A percentile compares a stretch with the other conserved stretches of the same genome.
Conservation (phyloP, 441 rosid genomes). For the Metrosideros polymorpha region DNA sequence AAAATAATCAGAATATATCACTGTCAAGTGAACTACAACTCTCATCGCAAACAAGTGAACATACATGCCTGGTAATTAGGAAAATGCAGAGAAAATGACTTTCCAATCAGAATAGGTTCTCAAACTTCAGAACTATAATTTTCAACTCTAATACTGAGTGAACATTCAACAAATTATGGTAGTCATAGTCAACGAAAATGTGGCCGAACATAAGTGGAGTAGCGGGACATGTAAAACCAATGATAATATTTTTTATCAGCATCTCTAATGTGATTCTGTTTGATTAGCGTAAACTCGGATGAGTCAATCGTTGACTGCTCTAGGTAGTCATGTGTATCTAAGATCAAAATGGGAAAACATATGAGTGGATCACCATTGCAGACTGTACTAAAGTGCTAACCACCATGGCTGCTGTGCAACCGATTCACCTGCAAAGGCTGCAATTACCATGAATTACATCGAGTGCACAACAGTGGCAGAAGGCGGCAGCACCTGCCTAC, state of each 20-base stretch:
- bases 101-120: not conserved
- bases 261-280: not conserved
- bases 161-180: not conserved
- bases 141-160: not conserved
- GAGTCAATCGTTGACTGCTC: not conserved
- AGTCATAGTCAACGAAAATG: not conserved
- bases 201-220: not conserved
- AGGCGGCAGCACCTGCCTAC: not conserved
- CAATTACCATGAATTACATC: not conserved
- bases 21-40: not conserved
- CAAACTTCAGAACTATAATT: not conserved
- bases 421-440: fast-evolving
- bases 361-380: not conserved
- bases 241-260: not conserved
- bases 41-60: not conserved
- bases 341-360: not conserved
- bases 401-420: not conserved
- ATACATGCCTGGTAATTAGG: not conserved
- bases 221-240: not conserved
- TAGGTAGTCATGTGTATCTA: not conserved
- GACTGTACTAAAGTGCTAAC: not conserved
- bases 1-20: not conserved
- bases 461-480: not conserved
- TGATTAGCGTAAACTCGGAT: not conserved
- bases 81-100: not conserved